Evolutionary conservation across 2,329 filamentous ascomycete genomes (phyloP), one percentile per base, ranked within the genome.

Genomic region (Zasmidium angulare): DNA sequence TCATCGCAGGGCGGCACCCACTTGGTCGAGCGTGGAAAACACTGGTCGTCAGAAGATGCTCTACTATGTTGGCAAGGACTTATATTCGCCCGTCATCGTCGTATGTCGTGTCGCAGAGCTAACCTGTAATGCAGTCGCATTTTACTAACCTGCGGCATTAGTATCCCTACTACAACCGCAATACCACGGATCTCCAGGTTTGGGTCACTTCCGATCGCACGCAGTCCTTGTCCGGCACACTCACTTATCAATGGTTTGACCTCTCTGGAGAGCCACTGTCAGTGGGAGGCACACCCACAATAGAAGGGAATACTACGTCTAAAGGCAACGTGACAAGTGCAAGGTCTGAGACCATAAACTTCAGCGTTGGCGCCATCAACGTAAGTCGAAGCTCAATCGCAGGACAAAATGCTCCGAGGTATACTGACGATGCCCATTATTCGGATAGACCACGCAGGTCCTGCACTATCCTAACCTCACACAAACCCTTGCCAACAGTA

Each of bases 21-120:
- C 83, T 0, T 87, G 84, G 84, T 82, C 84, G 0, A 81, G 82
- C 0, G 82, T 86, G 46, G 85, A 87, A 68, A 85, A 85, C 60
- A 80, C 82, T 52, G 84, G 84, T 1, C 75, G 84, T 0, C 86
- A 84, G 83, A 87, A 87, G 67, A 77, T 84, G 0, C 69, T 87
- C n/a, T 84, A 86, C 61, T 83, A 86, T 58, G 74, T 78, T 1
- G 79, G 81, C 2, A 81, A 80, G 56, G 82, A 86, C 56, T 79
- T 84, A 22, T 87, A 84, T 64, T 70, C 81, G 54, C 77, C 78
- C 0, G 74, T 86, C 17, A 83, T 87, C 57, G 76, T 86, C 14
- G 36, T 43, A 43, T 3, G 36, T 43, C 11, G 4, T 29, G 36
- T 4, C n/a, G 11, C 6, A 19, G n/a, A 43, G 36, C 36, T 17